Conservation (phyloP, 2,329 filamentous ascomycete genomes). For the Alternaria hordeiaustralica region DNA sequence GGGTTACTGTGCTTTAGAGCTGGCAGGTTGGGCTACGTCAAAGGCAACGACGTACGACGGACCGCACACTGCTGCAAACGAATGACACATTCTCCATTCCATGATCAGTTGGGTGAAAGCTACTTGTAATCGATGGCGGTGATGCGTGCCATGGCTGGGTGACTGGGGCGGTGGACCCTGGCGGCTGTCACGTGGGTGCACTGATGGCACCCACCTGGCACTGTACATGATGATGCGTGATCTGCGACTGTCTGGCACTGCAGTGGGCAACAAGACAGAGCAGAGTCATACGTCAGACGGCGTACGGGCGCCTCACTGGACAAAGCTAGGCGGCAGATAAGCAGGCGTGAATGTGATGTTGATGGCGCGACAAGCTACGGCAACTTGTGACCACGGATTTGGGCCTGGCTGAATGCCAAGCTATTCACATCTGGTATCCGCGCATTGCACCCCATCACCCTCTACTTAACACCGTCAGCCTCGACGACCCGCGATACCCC, state of each 20-base stretch:
- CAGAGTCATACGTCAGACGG: conserved; percentile 21
- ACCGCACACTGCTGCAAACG: conserved; percentile 13
- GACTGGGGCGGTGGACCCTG: background rate
- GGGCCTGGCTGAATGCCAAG: conserved; percentile 25
- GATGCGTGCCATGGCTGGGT: conserved; percentile 4
- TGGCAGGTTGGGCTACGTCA: conserved; percentile 23
- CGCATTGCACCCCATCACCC: conserved; percentile 21
- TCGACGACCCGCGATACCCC: conserved; percentile 33
- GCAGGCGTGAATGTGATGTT: conserved; percentile 29
- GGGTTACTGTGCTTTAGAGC: conserved; percentile 25
- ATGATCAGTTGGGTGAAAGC: background rate
- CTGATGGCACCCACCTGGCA: background rate
- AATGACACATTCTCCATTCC: conserved; percentile 38
- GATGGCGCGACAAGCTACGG: conserved; percentile 21
- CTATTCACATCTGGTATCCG: conserved; percentile 28
- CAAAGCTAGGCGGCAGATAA: conserved; percentile 24
- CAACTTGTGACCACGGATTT: conserved; percentile 30
- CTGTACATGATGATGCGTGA: background rate
- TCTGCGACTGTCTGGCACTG: background rate
- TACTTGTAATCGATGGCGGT: background rate
- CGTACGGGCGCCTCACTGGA: conserved; percentile 1
- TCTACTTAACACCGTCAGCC: conserved; percentile 31
- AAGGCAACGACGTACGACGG: conserved; percentile 19
- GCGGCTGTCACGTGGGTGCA: conserved; percentile 12
- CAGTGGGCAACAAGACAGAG: background rate